phyloP scores from a whole-genome alignment of 129 eudicot genomes.

The Sambucus nigra region DNA sequence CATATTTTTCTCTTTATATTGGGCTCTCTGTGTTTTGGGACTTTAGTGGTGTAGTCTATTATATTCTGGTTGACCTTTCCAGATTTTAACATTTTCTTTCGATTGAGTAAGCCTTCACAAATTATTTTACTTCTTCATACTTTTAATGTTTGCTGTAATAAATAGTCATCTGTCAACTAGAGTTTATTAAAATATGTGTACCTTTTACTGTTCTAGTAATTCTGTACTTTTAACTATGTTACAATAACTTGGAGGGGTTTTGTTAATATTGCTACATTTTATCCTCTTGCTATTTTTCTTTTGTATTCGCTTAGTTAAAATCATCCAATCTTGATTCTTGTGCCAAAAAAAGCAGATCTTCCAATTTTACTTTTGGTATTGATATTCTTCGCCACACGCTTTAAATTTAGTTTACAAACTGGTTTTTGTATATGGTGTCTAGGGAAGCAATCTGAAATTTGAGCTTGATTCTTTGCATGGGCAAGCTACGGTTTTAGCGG shows the following conservation, averaged over 20 bases:
- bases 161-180: too few relatives aligned
- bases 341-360: neutral
- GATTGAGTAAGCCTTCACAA: too few relatives aligned
- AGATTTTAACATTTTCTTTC: too few relatives aligned
- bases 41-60: too few relatives aligned
- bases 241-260: slow-evolving; percentile 5
- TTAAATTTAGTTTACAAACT: slow-evolving; percentile 4
- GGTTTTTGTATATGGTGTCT: slow-evolving; percentile 15
- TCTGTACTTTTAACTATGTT: slow-evolving; percentile 4
- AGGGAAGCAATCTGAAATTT: slow-evolving; percentile 61
- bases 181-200: too few relatives aligned
- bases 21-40: too few relatives aligned
- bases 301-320: slow-evolving; percentile 5
- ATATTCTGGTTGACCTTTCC: too few relatives aligned
- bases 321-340: slow-evolving; percentile 6
- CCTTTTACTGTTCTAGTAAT: neutral
- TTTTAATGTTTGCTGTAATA: too few relatives aligned
- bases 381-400: neutral
- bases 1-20: too few relatives aligned
- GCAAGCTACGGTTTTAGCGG: slow-evolving; percentile 92
- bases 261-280: neutral
- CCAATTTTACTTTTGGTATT: neutral
- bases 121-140: too few relatives aligned
- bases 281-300: neutral
- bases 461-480: slow-evolving; percentile 92